A percentile compares a stretch with the other conserved stretches of the same genome.
These are phyloP conservation scores for Cicer cuneatum DNA, from an alignment of 306 rosid species.

Conservation along the genomic window DNA sequence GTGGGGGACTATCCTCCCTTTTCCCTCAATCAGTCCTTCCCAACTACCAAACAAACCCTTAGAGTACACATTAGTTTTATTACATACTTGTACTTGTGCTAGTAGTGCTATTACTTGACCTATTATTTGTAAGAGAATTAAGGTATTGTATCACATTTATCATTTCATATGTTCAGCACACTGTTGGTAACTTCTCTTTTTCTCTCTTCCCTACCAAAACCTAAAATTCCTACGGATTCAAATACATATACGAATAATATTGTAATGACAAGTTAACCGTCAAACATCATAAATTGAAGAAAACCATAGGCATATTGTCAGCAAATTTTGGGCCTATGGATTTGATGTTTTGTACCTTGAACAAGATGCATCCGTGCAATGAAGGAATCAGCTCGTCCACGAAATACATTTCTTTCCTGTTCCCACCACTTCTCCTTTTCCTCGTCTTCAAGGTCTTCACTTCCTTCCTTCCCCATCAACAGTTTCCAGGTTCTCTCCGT, in stretches of 20 bases:
- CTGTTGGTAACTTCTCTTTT: neutral
- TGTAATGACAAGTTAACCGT: conserved; percentile 19
- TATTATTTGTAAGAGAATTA: conserved; percentile 1
- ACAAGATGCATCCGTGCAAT: conserved; percentile 98
- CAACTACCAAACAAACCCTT: neutral
- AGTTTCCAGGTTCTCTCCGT: conserved; percentile 90
- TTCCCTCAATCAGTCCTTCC: neutral
- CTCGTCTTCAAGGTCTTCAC: conserved; percentile 59
- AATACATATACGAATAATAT: neutral
- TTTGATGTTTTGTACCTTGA: conserved; percentile 71
- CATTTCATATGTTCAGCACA: neutral
- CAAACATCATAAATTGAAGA: conserved; percentile 24
- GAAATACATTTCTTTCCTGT: conserved; percentile 81
- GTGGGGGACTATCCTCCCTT: conserved; percentile 3
- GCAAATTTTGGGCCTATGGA: conserved; percentile 26
- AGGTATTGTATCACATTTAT: conserved; percentile 11
- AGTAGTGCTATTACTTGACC: conserved; percentile 19
- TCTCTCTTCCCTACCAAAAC: conserved; percentile 19
- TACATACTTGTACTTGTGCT: conserved; percentile 3
- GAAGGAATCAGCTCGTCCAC: conserved; percentile 84
- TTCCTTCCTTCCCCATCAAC: conserved; percentile 83
- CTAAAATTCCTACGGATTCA: neutral
- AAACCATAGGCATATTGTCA: conserved; percentile 29
- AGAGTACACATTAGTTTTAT: conserved; percentile 25
- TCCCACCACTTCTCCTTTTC: conserved; percentile 91